Conservation (phyloP, 345 rosid species). For the Murraya paniculata region DNA sequence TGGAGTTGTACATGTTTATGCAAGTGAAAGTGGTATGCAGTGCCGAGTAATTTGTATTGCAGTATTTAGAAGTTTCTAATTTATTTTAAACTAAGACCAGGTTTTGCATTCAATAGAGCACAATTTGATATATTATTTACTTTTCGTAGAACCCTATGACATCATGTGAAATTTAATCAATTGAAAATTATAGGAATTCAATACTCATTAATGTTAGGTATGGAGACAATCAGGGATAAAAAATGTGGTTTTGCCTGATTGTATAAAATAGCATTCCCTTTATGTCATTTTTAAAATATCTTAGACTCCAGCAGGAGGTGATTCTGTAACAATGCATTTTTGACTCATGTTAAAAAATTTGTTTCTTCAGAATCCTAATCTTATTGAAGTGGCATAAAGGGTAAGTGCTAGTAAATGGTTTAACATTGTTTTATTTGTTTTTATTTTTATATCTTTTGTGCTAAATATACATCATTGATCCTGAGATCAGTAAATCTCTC, state of each 20-base stretch:
- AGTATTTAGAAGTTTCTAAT: not conserved
- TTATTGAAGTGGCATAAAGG: not conserved
- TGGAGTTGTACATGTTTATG: conserved; percentile 50
- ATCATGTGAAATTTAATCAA: not conserved
- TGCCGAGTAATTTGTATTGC: not conserved
- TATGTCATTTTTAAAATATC: not conserved
- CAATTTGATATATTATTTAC: not conserved
- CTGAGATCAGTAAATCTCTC: conserved; percentile 3
- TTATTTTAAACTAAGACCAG: not conserved
- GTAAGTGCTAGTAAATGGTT: not conserved
- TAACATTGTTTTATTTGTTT: not conserved
- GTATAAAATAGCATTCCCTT: not conserved
- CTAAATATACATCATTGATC: not conserved
- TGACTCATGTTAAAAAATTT: not conserved
- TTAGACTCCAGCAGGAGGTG: not conserved
- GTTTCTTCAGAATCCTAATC: not conserved
- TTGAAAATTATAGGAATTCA: not conserved
- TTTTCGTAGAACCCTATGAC: not conserved
- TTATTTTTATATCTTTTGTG: not conserved
- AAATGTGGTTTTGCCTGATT: not conserved
- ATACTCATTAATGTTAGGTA: not conserved
- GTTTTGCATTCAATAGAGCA: not conserved
- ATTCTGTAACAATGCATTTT: not conserved
- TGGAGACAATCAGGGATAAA: not conserved
- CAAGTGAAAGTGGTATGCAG: conserved; percentile 37